Evolutionary conservation across 1,284 basidiomycete species (phyloP).

Genomic region (Fistulina hepatica): DNA sequence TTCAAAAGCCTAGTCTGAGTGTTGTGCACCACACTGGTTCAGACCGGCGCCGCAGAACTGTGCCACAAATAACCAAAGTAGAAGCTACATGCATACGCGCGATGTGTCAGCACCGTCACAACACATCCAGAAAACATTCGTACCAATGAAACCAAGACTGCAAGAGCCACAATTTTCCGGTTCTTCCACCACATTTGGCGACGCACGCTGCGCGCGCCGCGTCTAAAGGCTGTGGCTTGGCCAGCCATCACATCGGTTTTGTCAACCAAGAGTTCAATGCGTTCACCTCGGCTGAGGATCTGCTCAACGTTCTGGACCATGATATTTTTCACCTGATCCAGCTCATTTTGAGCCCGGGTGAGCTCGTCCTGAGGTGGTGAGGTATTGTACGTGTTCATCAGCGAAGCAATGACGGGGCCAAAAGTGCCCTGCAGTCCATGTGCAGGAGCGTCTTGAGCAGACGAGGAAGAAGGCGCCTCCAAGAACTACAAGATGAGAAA

Average conservation of each 20-base stretch:
- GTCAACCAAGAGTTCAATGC: slow-evolving; percentile 93
- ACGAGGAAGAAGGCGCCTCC: slow-evolving; percentile 43
- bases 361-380: slow-evolving; percentile 89
- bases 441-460: slow-evolving; percentile 41
- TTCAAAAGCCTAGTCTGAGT: too few relatives aligned
- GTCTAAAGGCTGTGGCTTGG: slow-evolving; percentile 91
- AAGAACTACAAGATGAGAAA: slow-evolving; percentile 40
- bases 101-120: slow-evolving; percentile 1
- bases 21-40: slow-evolving; percentile 49
- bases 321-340: slow-evolving; percentile 92
- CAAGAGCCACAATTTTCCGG: slow-evolving; percentile 63
- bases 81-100: slow-evolving; percentile 32
- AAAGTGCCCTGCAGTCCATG: slow-evolving; percentile 64
- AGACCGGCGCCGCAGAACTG: slow-evolving; percentile 79
- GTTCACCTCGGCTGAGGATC: slow-evolving; percentile 88
- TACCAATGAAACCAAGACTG: slow-evolving; percentile 66
- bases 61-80: slow-evolving; percentile 73
- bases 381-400: slow-evolving; percentile 84
- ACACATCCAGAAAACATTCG: slow-evolving; percentile 25
- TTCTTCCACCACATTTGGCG: slow-evolving; percentile 98
- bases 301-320: slow-evolving; percentile 97
- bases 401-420: slow-evolving; percentile 49
- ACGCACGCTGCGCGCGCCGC: slow-evolving; percentile 79
- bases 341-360: slow-evolving; percentile 79
- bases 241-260: slow-evolving; percentile 95